A percentile compares a stretch with the other conserved stretches of the same genome.
Evolutionary conservation across 352 stramenopile genomes (phyloP).

Genomic region (Globisporangium iwayamae): DNA sequence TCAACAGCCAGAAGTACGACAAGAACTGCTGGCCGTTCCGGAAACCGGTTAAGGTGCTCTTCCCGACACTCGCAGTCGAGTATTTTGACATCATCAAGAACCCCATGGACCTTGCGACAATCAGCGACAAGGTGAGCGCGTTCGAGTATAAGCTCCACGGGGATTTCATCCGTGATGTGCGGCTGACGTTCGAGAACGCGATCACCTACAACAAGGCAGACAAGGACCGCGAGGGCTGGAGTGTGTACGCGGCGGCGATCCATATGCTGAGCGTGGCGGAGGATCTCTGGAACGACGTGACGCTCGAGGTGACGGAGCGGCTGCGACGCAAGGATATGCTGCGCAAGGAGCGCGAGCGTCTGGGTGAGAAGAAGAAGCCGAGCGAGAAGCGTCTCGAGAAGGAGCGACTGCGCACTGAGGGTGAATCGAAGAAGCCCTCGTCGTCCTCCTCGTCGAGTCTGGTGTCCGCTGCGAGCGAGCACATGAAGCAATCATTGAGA

Average conservation of each 20-base stretch:
- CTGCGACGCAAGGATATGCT: constrained; percentile 64
- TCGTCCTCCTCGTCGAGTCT: constrained; percentile 1
- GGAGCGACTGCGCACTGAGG: constrained; percentile 20
- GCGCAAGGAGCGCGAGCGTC: constrained; percentile 65
- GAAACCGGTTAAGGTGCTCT: constrained; percentile 71
- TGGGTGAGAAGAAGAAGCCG: constrained; percentile 55
- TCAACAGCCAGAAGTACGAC: constrained; percentile 86
- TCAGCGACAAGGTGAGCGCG: constrained; percentile 57
- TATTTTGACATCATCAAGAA: constrained; percentile 84
- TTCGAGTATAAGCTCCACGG: constrained; percentile 80
- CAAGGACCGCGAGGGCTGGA: constrained; percentile 80
- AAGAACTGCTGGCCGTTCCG: constrained; percentile 87
- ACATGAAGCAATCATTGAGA: constrained; percentile 1
- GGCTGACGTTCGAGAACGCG: constrained; percentile 83
- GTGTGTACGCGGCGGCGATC: constrained; percentile 68
- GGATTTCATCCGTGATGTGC: constrained; percentile 79
- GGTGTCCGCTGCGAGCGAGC: not conserved
- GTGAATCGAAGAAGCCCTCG: constrained; percentile 28
- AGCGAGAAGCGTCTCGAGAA: constrained; percentile 26
- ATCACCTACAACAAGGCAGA: constrained; percentile 78
- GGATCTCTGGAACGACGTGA: constrained; percentile 77
- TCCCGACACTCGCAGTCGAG: constrained; percentile 61
- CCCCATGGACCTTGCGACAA: constrained; percentile 78
- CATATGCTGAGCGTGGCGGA: constrained; percentile 73
- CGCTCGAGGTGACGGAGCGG: constrained; percentile 71